phyloP scores from a whole-genome alignment of 2,329 filamentous ascomycete species.

The Colletotrichum sp. region DNA sequence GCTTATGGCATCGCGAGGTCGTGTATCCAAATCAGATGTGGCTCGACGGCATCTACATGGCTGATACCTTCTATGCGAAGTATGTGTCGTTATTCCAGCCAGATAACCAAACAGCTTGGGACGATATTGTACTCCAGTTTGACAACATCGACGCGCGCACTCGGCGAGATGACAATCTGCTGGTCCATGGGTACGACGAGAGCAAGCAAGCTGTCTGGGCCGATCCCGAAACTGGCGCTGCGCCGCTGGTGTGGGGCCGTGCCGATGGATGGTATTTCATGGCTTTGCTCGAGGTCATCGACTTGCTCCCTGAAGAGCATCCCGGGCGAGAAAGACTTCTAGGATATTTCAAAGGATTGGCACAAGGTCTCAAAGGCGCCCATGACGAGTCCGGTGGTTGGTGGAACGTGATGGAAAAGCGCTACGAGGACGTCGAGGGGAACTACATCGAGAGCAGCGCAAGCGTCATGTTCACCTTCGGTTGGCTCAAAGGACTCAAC shows the following conservation, averaged over 20 bases:
- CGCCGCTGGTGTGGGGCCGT: constrained; percentile 58
- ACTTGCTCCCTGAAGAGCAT: constrained; percentile 44
- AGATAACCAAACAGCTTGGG: constrained; percentile 43
- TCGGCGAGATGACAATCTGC: constrained; percentile 40
- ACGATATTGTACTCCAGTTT: constrained; percentile 50
- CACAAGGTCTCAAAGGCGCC: constrained; percentile 42
- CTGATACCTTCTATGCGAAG: constrained; percentile 46
- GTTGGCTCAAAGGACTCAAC: constrained; percentile 49
- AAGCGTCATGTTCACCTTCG: constrained; percentile 62
- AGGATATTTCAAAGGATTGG: constrained; percentile 44
- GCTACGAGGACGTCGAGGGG: constrained; percentile 49
- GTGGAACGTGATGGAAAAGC: constrained; percentile 62
- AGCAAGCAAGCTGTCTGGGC: constrained; percentile 56
- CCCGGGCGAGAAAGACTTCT: constrained; percentile 38
- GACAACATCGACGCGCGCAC: constrained; percentile 49
- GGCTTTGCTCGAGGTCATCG: constrained; percentile 54
- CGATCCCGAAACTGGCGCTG: constrained; percentile 50
- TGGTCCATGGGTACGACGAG: constrained; percentile 61
- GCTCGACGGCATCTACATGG: constrained; percentile 61
- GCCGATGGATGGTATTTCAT: constrained; percentile 60
- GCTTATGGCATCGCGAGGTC: constrained; percentile 56
- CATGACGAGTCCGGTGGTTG: constrained; percentile 55
- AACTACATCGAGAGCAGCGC: constrained; percentile 68
- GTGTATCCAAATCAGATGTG: constrained; percentile 60
- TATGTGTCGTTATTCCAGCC: constrained; percentile 42